Conservation (phyloP, 2,329 filamentous ascomycete genomes). For the Fusarium anguioides region DNA sequence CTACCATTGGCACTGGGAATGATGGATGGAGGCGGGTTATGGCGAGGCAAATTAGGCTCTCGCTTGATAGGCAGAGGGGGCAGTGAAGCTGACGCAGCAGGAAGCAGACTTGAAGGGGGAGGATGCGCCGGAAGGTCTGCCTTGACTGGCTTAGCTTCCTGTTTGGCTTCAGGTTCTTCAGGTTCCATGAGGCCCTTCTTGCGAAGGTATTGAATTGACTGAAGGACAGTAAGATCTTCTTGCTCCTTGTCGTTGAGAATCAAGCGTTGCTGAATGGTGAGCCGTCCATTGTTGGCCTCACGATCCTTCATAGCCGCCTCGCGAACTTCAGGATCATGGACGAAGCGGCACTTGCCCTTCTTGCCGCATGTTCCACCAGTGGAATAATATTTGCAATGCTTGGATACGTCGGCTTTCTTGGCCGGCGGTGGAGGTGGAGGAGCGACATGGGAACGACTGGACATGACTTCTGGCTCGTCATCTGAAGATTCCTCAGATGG, state of each 20-base stretch:
- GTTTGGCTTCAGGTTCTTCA: conserved; percentile 28
- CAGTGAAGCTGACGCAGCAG: conserved; percentile 53
- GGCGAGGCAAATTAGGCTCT: conserved; percentile 47
- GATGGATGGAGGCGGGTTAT: conserved; percentile 49
- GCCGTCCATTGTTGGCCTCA: conserved; percentile 71
- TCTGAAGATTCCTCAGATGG: conserved; percentile 64
- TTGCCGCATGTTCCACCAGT: conserved; percentile 76
- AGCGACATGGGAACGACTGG: conserved; percentile 57
- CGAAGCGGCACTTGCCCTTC: conserved; percentile 80
- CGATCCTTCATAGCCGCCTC: conserved; percentile 72
- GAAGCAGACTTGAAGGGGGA: conserved; percentile 49
- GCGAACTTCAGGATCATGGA: conserved; percentile 72
- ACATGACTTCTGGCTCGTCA: conserved; percentile 69
- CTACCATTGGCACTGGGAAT: conserved; percentile 48
- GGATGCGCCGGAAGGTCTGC: conserved; percentile 26
- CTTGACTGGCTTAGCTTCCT: conserved; percentile 34
- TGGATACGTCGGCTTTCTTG: conserved; percentile 70
- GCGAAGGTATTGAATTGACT: conserved; percentile 73
- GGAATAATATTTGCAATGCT: conserved; percentile 77
- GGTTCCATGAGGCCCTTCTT: conserved; percentile 65
- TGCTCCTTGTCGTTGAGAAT: conserved; percentile 76
- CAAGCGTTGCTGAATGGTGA: conserved; percentile 74
- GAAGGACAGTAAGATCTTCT: conserved; percentile 73
- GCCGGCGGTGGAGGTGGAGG: conserved; percentile 57
- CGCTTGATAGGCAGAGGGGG: conserved; percentile 51